These are phyloP conservation scores for Venturia asperata DNA, from an alignment of 2,329 filamentous ascomycete species.

Conservation along the genomic window DNA sequence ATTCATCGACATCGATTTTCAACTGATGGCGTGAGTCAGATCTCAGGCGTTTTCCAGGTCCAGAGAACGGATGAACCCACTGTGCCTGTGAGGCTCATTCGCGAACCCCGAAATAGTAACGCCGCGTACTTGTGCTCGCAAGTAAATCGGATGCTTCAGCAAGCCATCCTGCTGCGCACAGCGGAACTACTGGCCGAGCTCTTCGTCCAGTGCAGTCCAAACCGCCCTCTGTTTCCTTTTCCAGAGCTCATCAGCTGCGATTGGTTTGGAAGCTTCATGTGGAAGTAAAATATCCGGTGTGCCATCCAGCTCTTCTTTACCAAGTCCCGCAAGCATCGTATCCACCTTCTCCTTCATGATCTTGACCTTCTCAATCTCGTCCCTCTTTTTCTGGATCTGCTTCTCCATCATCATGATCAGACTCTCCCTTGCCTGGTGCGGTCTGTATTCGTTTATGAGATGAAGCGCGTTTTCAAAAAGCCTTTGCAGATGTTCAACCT, in stretches of 20 bases:
- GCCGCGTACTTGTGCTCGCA: background rate
- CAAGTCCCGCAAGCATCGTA: conserved; percentile 63
- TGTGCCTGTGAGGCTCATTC: background rate
- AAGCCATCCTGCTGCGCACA: background rate
- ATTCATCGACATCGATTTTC: too few species aligned
- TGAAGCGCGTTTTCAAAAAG: conserved; percentile 89
- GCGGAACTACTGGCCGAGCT: conserved; percentile 2
- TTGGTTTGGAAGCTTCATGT: background rate
- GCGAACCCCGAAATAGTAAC: background rate
- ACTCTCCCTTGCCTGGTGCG: conserved; percentile 84
- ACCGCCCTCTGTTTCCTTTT: conserved; percentile 19
- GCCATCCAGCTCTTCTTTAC: conserved; percentile 23
- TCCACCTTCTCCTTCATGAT: conserved; percentile 65
- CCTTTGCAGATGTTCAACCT: conserved; percentile 70
- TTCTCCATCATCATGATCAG: conserved; percentile 83
- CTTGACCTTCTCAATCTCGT: conserved; percentile 64
- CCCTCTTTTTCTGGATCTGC: conserved; percentile 63
- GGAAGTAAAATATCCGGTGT: background rate
- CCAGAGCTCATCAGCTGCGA: conserved; percentile 7
- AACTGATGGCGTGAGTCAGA: too few species aligned
- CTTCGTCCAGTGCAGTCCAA: conserved; percentile 16
- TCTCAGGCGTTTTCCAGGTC: too few species aligned
- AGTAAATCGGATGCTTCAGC: background rate
- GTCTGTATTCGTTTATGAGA: conserved; percentile 86
- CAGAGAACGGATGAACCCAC: too few species aligned